These are phyloP conservation scores for Neophaeococcomyces aloes DNA, from an alignment of 2,329 filamentous ascomycete genomes.

Conservation along the genomic window DNA sequence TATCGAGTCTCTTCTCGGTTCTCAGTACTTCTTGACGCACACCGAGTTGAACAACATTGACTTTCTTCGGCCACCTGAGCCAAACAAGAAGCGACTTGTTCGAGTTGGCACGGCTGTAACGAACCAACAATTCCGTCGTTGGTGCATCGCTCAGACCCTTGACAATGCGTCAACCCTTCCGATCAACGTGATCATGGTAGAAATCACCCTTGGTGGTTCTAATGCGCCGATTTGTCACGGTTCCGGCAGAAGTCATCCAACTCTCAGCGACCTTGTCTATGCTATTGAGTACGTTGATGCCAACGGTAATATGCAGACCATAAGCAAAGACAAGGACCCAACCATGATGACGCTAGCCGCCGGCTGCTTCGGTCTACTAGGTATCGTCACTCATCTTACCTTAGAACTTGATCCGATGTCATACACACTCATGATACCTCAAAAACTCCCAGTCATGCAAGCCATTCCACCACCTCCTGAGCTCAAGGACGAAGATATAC, in stretches of 20 bases:
- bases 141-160: conserved; percentile 27
- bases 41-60: conserved; percentile 35
- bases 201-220: conserved; percentile 37
- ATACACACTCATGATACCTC: conserved; percentile 35
- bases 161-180: conserved; percentile 33
- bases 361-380: conserved; percentile 37
- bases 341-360: conserved; percentile 32
- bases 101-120: conserved; percentile 35
- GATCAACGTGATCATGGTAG: conserved; percentile 39
- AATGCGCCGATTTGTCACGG: conserved; percentile 40
- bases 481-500: conserved; percentile 29
- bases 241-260: conserved; percentile 33
- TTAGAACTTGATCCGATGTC: conserved; percentile 38
- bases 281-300: conserved; percentile 38
- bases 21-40: conserved; percentile 18
- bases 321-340: conserved; percentile 26
- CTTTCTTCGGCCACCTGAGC: conserved; percentile 23
- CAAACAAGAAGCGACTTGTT: conserved; percentile 27
- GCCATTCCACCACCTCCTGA: conserved; percentile 33
- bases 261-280: conserved; percentile 36
- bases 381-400: conserved; percentile 40
- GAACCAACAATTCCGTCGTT: conserved; percentile 37
- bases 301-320: conserved; percentile 31
- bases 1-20: conserved; percentile 21
- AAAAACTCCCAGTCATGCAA: conserved; percentile 33